Percentiles rank a stretch among this genome's conserved stretches.
phyloP scores from a whole-genome alignment of 371 early-diverging fungal species.

The Batrachochytrium dendrobatidis region DNA sequence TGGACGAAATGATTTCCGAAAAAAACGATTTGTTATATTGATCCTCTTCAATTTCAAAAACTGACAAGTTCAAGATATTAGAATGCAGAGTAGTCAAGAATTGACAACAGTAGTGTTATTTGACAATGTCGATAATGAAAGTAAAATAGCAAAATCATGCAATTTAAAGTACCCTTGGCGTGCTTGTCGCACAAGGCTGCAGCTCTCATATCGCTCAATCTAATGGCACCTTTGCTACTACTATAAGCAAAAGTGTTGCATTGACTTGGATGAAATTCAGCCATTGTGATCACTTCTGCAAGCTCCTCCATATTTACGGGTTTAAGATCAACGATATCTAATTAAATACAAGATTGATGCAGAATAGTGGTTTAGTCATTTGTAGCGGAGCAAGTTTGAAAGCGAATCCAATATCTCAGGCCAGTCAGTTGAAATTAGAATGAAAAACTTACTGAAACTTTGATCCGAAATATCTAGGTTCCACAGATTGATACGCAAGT shows the following conservation, averaged over 20 bases:
- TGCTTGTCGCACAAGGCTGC: constrained; percentile 92
- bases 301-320: constrained; percentile 98
- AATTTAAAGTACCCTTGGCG: constrained; percentile 59
- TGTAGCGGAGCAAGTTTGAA: neutral
- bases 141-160: constrained; percentile 13
- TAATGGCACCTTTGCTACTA: constrained; percentile 96
- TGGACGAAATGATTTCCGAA: constrained; percentile 96
- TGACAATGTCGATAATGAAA: too few species aligned
- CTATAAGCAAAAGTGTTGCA: constrained; percentile 98
- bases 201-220: constrained; percentile 92
- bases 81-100: too few species aligned
- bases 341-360: neutral
- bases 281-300: constrained; percentile 98
- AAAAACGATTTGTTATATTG: constrained; percentile 91
- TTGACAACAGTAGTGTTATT: too few species aligned
- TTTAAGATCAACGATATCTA: constrained; percentile 98
- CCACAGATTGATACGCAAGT: constrained; percentile 97
- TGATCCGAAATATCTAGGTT: constrained; percentile 92
- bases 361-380: neutral
- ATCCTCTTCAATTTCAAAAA: constrained; percentile 92
- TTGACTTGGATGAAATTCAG: constrained; percentile 93
- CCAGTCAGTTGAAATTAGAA: neutral
- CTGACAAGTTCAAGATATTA: too few species aligned
- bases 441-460: constrained; percentile 72
- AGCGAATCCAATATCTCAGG: neutral